These are phyloP conservation scores for Trichophyton schoenleinii DNA, from an alignment of 2,329 filamentous ascomycete species.

Conservation along the genomic window DNA sequence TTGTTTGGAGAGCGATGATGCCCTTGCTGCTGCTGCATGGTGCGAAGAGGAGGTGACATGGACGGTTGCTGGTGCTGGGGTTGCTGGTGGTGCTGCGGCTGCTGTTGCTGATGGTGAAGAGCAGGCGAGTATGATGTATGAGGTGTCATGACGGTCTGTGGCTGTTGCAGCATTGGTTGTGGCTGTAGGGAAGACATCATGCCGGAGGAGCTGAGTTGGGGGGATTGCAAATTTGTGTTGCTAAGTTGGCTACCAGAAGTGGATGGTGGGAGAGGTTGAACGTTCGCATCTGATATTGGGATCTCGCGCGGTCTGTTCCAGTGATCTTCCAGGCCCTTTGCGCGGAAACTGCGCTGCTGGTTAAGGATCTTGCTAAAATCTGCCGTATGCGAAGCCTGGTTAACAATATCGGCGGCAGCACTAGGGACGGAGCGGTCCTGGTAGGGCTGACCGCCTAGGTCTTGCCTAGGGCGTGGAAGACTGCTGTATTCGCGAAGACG, in stretches of 20 bases:
- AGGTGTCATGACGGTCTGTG: constrained; percentile 38
- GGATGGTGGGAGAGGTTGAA: constrained; percentile 27
- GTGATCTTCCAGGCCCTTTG: constrained; percentile 64
- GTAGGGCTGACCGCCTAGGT: constrained; percentile 76
- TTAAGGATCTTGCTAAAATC: constrained; percentile 82
- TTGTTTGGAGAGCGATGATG: constrained; percentile 54
- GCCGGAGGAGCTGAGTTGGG: constrained; percentile 24
- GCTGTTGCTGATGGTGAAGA: constrained; percentile 34
- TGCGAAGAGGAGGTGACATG: constrained; percentile 59
- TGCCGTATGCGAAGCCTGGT: constrained; percentile 75
- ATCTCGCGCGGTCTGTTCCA: constrained; percentile 78
- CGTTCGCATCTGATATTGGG: constrained; percentile 39
- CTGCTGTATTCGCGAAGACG: constrained; percentile 69
- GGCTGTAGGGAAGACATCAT: constrained; percentile 26
- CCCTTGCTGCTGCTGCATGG: constrained; percentile 49
- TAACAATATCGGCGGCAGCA: constrained; percentile 63
- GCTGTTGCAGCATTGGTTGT: constrained; percentile 28
- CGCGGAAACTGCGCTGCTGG: constrained; percentile 64
- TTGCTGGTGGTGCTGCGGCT: background rate
- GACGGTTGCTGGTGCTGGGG: constrained; percentile 45
- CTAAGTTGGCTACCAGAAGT: constrained; percentile 18
- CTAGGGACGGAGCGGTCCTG: constrained; percentile 73
- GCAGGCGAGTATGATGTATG: constrained; percentile 55
- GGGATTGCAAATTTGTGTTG: constrained; percentile 23
- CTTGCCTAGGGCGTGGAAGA: constrained; percentile 76